phyloP scores from a whole-genome alignment of 768 basidiomycete species.

The Boletus edulis region DNA sequence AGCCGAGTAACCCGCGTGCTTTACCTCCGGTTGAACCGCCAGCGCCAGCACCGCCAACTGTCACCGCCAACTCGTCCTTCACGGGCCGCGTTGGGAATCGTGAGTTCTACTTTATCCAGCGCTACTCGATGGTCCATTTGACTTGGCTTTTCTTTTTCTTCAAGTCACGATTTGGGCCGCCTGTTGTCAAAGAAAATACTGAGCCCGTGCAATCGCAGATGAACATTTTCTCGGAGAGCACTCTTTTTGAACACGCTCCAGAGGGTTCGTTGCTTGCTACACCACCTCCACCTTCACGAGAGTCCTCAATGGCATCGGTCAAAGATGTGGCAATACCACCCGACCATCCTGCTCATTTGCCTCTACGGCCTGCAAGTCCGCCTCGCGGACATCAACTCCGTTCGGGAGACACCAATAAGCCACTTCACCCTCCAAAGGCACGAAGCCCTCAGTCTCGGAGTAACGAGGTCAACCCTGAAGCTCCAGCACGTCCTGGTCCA shows the following conservation, averaged over 20 bases:
- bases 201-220: slow-evolving; percentile 6
- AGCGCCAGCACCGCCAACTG: not conserved
- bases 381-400: slow-evolving; percentile 8
- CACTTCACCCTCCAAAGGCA: not conserved
- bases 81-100: slow-evolving; percentile 16
- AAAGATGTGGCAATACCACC: slow-evolving; percentile 6
- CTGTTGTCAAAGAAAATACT: slow-evolving; percentile 18
- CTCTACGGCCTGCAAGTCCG: slow-evolving; percentile 22
- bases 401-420: slow-evolving; percentile 7
- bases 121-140: not conserved
- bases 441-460: not conserved
- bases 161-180: slow-evolving; percentile 34
- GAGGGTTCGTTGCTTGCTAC: slow-evolving; percentile 23
- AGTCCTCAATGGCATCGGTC: slow-evolving; percentile 25
- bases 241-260: slow-evolving; percentile 5
- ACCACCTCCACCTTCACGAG: slow-evolving; percentile 29
- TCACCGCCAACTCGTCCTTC: slow-evolving; percentile 12
- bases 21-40: slow-evolving; percentile 12
- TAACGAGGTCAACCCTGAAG: slow-evolving; percentile 6
- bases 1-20: slow-evolving; percentile 8
- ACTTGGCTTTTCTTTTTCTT: not conserved
- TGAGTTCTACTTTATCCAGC: slow-evolving; percentile 1
- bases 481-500: slow-evolving; percentile 1
- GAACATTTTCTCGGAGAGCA: slow-evolving; percentile 18
- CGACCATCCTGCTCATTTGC: slow-evolving; percentile 18